Conservation (phyloP, 2,329 filamentous ascomycete species). For the Pezizomycotina sp. region DNA sequence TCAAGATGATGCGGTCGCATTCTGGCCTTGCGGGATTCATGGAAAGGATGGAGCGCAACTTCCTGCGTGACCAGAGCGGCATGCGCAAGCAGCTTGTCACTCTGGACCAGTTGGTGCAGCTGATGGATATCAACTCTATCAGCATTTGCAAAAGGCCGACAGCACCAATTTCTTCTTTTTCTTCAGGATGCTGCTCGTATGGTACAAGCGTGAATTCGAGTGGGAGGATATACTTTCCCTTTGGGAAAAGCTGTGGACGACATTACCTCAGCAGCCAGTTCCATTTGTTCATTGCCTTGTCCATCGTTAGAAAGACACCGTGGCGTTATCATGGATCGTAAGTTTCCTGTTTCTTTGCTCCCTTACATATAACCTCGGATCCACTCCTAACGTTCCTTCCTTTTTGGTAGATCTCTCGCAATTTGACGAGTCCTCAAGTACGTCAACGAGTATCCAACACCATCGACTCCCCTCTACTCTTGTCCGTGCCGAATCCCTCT, state of each 20-base stretch:
- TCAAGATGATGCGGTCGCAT: conserved; percentile 91
- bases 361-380: background rate
- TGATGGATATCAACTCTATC: conserved; percentile 93
- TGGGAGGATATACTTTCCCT: conserved; percentile 74
- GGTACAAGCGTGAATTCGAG: conserved; percentile 94
- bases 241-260: conserved; percentile 92
- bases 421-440: conserved; percentile 98
- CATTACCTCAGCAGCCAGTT: conserved; percentile 77
- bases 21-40: conserved; percentile 96
- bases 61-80: conserved; percentile 83
- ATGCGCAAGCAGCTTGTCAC: conserved; percentile 86
- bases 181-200: conserved; percentile 95
- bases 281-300: conserved; percentile 83
- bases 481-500: conserved; percentile 73
- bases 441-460: conserved; percentile 88
- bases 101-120: conserved; percentile 84
- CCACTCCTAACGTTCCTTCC: background rate
- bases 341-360: no score
- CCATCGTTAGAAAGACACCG: conserved; percentile 89
- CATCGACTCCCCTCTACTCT: conserved; percentile 81
- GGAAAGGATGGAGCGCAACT: conserved; percentile 96
- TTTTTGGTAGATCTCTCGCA: conserved; percentile 49
- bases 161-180: conserved; percentile 99
- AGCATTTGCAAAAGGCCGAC: conserved; percentile 75
- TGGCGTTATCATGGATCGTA: conserved; percentile 78